These are phyloP conservation scores for Amoebophrya sp. DNA, from an alignment of 169 alveolate genomes.

Conservation along the genomic window DNA sequence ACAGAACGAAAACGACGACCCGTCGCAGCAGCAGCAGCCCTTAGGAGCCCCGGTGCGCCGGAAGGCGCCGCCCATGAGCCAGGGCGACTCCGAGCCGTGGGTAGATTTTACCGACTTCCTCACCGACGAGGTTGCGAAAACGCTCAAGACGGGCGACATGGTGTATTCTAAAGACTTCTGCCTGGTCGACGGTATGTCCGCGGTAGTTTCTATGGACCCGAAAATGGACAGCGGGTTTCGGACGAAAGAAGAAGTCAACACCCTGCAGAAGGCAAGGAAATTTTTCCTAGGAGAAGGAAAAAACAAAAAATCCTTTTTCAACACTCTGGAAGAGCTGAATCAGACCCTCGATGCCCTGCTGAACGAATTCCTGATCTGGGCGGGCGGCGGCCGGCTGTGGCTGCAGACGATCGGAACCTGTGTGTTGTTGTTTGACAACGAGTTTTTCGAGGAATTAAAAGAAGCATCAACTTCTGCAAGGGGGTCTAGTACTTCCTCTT, in stretches of 20 bases:
- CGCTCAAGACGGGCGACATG: background rate
- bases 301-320: no score
- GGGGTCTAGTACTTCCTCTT: no score
- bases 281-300: no score
- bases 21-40: no score
- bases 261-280: background rate
- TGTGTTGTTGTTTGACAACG: background rate
- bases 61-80: no score
- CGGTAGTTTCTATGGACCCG: background rate
- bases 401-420: background rate
- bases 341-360: no score
- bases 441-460: background rate
- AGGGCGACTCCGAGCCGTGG: background rate
- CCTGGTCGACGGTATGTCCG: background rate
- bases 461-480: no score
- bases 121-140: background rate
- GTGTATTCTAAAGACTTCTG: background rate
- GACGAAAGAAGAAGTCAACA: background rate
- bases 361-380: background rate
- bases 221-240: background rate
- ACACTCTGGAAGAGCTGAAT: no score
- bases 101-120: background rate
- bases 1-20: no score
- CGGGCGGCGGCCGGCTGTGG: background rate
- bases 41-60: no score